Base-by-base conservation (phyloP, 148 eudicot species). In the Spergularia bocconei region DNA sequence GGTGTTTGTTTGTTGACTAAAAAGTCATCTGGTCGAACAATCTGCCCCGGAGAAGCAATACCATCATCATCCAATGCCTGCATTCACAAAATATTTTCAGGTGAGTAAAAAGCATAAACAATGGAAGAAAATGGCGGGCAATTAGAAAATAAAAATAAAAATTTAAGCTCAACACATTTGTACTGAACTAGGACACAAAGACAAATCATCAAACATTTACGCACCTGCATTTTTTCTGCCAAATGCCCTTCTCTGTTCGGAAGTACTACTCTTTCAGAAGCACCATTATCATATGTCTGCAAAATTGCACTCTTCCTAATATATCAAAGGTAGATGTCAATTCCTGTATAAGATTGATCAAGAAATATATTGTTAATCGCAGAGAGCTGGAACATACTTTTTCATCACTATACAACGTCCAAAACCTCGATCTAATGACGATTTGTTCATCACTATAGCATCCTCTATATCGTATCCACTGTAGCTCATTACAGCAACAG, bases 381-480 rank as follows among this genome's bases (percentile, higher is more conserved):
- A 36, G 23, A 68, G 61, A 66, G 62, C 23, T 13, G 53, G 47
- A 36, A 83, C 64, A 51, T 91, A 95, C 98, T 91, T 96, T 77
- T 96, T 96, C 89, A 92, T 85, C 71, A 96, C 97, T 71, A 96
- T 96, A 82, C 99, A 96, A 59, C 99, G 99, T 55, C 99, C 99
- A 83, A 96, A 96, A 75, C 99, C 99, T 79, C 98, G 98, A 85
- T 96, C 99, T 78, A 96, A 76, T 50, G 99, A 96, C 63, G 99
- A 84, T 85, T 96, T 96, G 67, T 96, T 96, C 99, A 96, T 92
- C 52, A 96, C 99, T 65, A 96, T 96, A 41, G 98, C 99, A 86
- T 96, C 99, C 88, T 96, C 99, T 70, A 96, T 96, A 77, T 96
- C 99, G 53, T 92, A 96, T 76, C 99, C 99, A 89, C 93, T 92